Base-by-base conservation (phyloP, 202 grass and related monocot genomes). In the Miscanthus sacchariflorus region DNA sequence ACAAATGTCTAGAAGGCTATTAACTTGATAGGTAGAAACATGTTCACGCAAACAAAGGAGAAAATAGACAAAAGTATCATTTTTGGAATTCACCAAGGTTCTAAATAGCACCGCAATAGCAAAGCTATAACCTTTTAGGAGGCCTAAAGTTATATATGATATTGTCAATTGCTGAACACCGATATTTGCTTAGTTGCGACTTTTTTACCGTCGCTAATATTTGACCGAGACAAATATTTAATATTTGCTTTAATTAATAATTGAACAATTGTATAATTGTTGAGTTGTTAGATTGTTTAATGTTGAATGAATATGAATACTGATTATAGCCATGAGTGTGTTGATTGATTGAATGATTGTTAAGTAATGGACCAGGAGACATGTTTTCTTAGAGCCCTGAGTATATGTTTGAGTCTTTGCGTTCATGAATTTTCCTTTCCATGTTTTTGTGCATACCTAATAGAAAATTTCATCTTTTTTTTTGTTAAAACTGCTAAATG, bases 31-130 rank as follows among this genome's bases (percentile, higher is more conserved):
- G 23, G 13, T 64, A 77, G 18, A 48, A 70, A 73, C 17, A 3
- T 23, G n/a, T 7, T 70, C 50, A 68, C 39, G 2, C 7, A 83
- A 86, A 84, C 3, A 79, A 86, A 80, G 30, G 13, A 68, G 7
- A 42, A 76, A 54, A 45, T 17, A 59, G 76, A 76, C 12, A 68
- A 36, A 56, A 61, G 43, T 1, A 61, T 2, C 19, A 75, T 58
- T 67, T 87, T 33, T 68, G 15, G 12, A 70, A 77, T 10, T 14
- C 65, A 30, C 14, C 70, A 74, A 33, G 12, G 11, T 67, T 30
- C 3, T 67, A 67, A 67, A 66, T 66, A 65, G 59, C n/a, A 64
- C 59, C 9, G 21, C 3, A 11, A 25, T 64, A 25, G n/a, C 59
- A 65, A 65, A 13, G 61, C 9, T 27, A 12, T 63, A 25, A 4